Base-by-base conservation (phyloP, 768 basidiomycete species). In the Suillus variegatus region DNA sequence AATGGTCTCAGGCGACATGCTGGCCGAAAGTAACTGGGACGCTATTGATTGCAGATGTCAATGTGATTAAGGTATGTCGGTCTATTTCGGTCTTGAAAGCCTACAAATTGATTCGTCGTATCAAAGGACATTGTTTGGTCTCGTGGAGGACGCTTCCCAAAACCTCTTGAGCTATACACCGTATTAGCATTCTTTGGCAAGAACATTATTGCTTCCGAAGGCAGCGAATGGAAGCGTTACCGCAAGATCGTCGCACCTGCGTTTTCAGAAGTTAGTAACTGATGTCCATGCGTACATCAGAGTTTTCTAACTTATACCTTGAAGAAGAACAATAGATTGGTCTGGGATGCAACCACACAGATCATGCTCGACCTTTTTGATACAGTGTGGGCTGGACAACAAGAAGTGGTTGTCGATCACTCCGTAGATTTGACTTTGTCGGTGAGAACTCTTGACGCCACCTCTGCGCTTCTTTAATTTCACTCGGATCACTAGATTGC, bases 151-250 rank as follows among this genome's bases (percentile, higher is more conserved):
- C 72, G 14, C 16, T 90, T 88, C 67, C 84, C 86, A 0, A 90
- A 90, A 68, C 84, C 86, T 9, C 69, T 84, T 0, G 67, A 81
- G 6, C 70, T 78, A 35, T 90, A 90, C 67, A 66, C 57, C 1
- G 66, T 78, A 18, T 73, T 90, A 20, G 65, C 74, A 0, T 79
- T 86, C 64, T 90, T 83, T 70, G 89, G 89, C 7, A 70, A 71
- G 7, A 92, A 90, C 67, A 86, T 90, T 52, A 82, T 91, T n/a
- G 82, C 81, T 2, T 85, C 86, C 0, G 89, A 90, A 68, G 86
- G 84, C 25, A 83, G 86, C 4, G 80, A 85, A 65, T 91, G 88
- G 88, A 88, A 88, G 73, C 82, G 82, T 38, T 88, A 87, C 67
- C 76, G 88, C 55, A 87, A 85, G 71, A 82, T 90, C 49, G 77